Conservation (phyloP, 495 filamentous ascomycete species). For the Hypoxylon intermedium region DNA sequence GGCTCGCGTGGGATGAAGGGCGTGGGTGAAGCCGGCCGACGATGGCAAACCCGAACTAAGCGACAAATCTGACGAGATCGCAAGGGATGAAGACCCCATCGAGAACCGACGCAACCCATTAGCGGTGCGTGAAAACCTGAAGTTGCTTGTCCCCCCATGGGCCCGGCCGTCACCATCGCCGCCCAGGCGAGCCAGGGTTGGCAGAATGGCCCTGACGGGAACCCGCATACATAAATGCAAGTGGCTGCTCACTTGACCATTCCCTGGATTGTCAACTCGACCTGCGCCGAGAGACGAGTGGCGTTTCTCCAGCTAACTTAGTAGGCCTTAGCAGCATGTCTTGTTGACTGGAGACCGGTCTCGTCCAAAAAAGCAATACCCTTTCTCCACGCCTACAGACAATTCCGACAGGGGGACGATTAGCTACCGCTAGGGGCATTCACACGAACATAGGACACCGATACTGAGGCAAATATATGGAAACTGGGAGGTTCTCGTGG, state of each 20-base stretch:
- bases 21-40: not conserved
- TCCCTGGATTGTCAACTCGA: not conserved
- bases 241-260: conserved; percentile 32
- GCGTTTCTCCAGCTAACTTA: not conserved
- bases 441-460: not conserved
- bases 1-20: not conserved
- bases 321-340: not conserved
- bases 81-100: too few species aligned
- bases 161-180: too few species aligned
- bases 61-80: too few species aligned
- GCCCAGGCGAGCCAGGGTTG: too few species aligned
- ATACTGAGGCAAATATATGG: not conserved
- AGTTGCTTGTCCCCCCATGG: too few species aligned
- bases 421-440: not conserved
- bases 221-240: conserved; percentile 25
- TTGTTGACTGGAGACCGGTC: not conserved
- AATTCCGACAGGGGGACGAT: not conserved
- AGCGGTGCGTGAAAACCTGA: too few species aligned
- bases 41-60: not conserved
- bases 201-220: too few species aligned
- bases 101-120: too few species aligned
- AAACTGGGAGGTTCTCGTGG: not conserved
- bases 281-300: conserved; percentile 1
- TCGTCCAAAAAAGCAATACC: conserved; percentile 8
- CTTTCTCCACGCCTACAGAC: not conserved